These are phyloP conservation scores for Phytophthora capsici DNA, from an alignment of 352 stramenopile species.

Conservation along the genomic window DNA sequence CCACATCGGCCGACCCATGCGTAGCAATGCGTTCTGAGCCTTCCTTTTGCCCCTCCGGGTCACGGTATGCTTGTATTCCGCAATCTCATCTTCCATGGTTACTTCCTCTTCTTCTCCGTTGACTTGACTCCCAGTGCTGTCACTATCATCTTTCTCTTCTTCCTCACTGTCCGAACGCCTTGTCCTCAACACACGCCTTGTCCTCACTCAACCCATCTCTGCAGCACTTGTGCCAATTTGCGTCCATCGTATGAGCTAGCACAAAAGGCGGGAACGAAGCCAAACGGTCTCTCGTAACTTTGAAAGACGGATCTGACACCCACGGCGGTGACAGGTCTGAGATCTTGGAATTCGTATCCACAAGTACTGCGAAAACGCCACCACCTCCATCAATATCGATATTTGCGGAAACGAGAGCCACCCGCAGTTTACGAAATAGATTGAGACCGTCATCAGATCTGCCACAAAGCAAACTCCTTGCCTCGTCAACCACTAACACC, in stretches of 20 bases:
- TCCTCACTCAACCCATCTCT: not conserved
- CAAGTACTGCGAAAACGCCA: slow-evolving; percentile 14
- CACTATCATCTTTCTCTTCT: not conserved
- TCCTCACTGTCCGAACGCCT: not conserved
- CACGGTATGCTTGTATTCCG: slow-evolving; percentile 7
- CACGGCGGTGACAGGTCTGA: slow-evolving; percentile 1
- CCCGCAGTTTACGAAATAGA: not conserved
- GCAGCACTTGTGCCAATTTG: slow-evolving; percentile 3
- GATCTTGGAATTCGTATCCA: slow-evolving; percentile 21
- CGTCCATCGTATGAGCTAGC: slow-evolving; percentile 20
- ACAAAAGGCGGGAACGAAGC: slow-evolving; percentile 20
- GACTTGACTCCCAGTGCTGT: too few relatives aligned
- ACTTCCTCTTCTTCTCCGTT: not conserved
- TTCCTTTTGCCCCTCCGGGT: too few relatives aligned
- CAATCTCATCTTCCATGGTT: not conserved
- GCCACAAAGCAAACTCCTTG: slow-evolving; percentile 3
- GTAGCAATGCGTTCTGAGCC: slow-evolving; percentile 6
- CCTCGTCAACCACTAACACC: slow-evolving; percentile 18
- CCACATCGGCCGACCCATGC: slow-evolving; percentile 23
- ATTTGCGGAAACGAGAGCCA: slow-evolving; percentile 2
- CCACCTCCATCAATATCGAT: not conserved
- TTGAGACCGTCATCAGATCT: not conserved
- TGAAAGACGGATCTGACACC: not conserved
- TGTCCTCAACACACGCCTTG: too few relatives aligned
- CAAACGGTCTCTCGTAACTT: too few relatives aligned